phyloP scores from a whole-genome alignment of 1,139 yeast genomes.

The Pichia sp. region DNA sequence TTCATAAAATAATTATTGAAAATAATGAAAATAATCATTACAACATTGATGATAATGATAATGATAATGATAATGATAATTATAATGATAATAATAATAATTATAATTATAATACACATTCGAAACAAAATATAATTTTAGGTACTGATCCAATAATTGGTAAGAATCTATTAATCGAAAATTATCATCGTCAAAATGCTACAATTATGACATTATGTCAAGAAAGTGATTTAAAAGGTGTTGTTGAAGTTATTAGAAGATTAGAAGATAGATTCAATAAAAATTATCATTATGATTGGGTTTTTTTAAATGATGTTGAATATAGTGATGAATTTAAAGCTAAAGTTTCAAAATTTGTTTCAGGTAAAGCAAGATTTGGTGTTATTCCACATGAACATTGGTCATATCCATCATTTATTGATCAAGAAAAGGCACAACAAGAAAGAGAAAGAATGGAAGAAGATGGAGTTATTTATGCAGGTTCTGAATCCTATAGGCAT shows the following conservation, averaged over 20 bases:
- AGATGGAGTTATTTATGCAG: slow-evolving; percentile 46
- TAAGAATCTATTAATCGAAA: slow-evolving; percentile 9
- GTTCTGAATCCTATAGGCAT: slow-evolving; percentile 51
- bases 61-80: slow-evolving; percentile 39
- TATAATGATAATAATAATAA: slow-evolving; percentile 44
- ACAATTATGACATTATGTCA: slow-evolving; percentile 70
- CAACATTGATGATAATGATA: too few species aligned
- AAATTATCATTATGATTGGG: slow-evolving; percentile 67
- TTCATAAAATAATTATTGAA: too few species aligned
- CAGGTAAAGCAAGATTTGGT: slow-evolving; percentile 64
- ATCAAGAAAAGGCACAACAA: slow-evolving; percentile 48
- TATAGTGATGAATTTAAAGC: slow-evolving; percentile 53
- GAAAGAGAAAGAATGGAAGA: slow-evolving; percentile 46
- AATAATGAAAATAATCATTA: too few species aligned
- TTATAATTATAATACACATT: slow-evolving; percentile 30
- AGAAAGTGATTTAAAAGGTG: slow-evolving; percentile 52
- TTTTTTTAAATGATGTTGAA: slow-evolving; percentile 60
- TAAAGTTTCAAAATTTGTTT: slow-evolving; percentile 41
- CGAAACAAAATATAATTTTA: not conserved
- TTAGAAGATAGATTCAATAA: slow-evolving; percentile 72
- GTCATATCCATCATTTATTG: slow-evolving; percentile 67
- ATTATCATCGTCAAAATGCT: slow-evolving; percentile 42
- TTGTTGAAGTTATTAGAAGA: slow-evolving; percentile 54
- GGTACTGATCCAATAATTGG: slow-evolving; percentile 12
- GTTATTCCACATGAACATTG: slow-evolving; percentile 59